Conservation (phyloP, 768 basidiomycete species). For the Tubosaeta sp. region DNA sequence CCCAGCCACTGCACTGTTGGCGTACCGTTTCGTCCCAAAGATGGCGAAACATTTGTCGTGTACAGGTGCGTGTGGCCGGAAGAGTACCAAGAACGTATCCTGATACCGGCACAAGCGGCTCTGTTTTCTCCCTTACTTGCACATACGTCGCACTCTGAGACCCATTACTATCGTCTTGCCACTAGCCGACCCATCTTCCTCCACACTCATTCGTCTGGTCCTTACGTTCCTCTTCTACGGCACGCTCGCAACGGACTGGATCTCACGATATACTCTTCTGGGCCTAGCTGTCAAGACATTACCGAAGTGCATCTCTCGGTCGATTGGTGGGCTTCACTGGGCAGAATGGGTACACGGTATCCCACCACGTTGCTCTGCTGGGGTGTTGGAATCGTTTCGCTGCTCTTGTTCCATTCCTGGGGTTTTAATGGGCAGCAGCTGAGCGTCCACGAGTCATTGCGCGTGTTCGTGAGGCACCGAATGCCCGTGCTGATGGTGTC, state of each 20-base stretch:
- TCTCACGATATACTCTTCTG: conserved; percentile 58
- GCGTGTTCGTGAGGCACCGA: conserved; percentile 35
- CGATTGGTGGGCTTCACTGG: conserved; percentile 69
- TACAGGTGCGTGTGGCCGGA: conserved; percentile 19
- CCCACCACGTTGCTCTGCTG: conserved; percentile 68
- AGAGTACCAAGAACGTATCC: neutral
- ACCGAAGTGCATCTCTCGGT: conserved; percentile 47
- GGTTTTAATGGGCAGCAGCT: conserved; percentile 34
- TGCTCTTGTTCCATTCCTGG: conserved; percentile 56
- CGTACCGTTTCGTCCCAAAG: conserved; percentile 51
- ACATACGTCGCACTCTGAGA: conserved; percentile 60
- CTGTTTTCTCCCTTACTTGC: conserved; percentile 63
- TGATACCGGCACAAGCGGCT: conserved; percentile 38
- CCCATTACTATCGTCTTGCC: conserved; percentile 60
- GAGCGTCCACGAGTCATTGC: conserved; percentile 46
- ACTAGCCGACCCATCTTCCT: conserved; percentile 34
- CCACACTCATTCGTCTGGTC: conserved; percentile 66
- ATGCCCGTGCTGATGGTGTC: conserved; percentile 41
- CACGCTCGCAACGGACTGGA: conserved; percentile 37
- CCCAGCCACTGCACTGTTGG: conserved; percentile 57
- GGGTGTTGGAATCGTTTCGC: conserved; percentile 63
- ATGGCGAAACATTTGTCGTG: conserved; percentile 22
- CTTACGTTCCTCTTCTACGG: conserved; percentile 44
- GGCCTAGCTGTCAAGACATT: conserved; percentile 41
- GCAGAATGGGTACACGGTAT: conserved; percentile 70